phyloP scores from a whole-genome alignment of 129 eudicot species.

The Oenanthe sinensis region DNA sequence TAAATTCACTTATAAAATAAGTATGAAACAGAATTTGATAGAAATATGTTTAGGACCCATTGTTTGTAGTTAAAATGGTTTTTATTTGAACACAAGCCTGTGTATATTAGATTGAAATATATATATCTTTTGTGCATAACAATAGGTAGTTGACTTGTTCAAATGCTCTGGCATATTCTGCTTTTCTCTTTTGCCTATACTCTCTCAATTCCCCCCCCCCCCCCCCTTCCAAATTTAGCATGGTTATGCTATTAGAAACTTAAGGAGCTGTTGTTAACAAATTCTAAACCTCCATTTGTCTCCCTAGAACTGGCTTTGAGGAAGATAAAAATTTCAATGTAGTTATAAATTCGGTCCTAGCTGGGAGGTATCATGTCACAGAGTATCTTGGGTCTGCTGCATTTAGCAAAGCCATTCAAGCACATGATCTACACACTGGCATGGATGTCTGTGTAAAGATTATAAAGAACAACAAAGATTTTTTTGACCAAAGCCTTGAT shows the following conservation, averaged over 20 bases:
- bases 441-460: conserved; percentile 99
- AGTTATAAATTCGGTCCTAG: conserved; percentile 80
- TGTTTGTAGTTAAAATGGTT: not conserved
- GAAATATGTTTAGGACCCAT: not conserved
- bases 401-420: conserved; percentile 98
- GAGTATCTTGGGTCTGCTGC: conserved; percentile 99
- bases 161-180: not conserved
- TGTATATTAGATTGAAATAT: not conserved
- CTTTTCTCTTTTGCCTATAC: not conserved
- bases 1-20: too few relatives aligned
- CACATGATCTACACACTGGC: conserved; percentile 96
- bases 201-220: not conserved
- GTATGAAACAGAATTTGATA: too few relatives aligned
- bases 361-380: conserved; percentile 97
- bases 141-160: not conserved
- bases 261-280: conserved; percentile 7
- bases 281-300: conserved; percentile 14
- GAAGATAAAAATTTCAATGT: conserved; percentile 98
- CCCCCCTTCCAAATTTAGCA: not conserved
- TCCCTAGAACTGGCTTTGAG: conserved; percentile 92
- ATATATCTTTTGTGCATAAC: not conserved
- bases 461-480: conserved; percentile 92
- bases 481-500: conserved; percentile 99
- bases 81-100: not conserved
- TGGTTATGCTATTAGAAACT: conserved; percentile 4